Base-by-base conservation (phyloP, 1,284 basidiomycete genomes). In the Laetiporus sulphureus region DNA sequence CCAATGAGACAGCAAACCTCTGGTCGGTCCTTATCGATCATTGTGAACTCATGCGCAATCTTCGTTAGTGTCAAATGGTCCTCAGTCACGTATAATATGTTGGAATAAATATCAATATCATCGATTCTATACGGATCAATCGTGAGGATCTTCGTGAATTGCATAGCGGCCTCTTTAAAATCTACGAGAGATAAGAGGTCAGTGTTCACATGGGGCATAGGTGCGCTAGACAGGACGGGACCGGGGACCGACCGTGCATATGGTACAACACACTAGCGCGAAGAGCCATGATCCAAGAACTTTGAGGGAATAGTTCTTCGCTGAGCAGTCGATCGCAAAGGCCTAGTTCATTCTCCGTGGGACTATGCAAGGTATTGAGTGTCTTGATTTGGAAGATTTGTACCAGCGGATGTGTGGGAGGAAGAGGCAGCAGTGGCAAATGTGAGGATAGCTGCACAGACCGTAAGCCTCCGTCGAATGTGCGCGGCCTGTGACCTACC, bases 1-100 rank as follows among this genome's bases (percentile, higher is more conserved):
- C 93, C 95, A 43, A 98, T 86, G 40, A 98, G 69, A 60, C 92
- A 96, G 60, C 92, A 96, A 6, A 95, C 86, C 67, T 98, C 93
- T 15, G 94, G 93, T 32, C 92, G 73, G 64, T 94, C 89, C 59
- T 91, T 83, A 58, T 95, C 91, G 22, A 94, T 66, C 29, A 80
- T 75, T 25, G 92, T 77, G 65, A 88, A 97, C 59, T 90, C 87
- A 58, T 96, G 92, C 8, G 95, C 95, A 19, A 99, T 74, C 58
- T 85, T 84, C 11, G 93, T 92, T 24, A 99, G 69, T 60, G 94
- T 92, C 23, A 91, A 72, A 30, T 78, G 76, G 54, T 91, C 91
- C 55, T 94, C 89, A 43, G 90, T 90, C 4, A 99, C 91, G 63
- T 98, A 99, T 31, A 99, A 75, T 56, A 98, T 95, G 60, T 99